Evolutionary conservation across 2,329 filamentous ascomycete genomes (phyloP), one percentile per base, ranked within the genome.

Genomic region (Penicillium digitatum): DNA sequence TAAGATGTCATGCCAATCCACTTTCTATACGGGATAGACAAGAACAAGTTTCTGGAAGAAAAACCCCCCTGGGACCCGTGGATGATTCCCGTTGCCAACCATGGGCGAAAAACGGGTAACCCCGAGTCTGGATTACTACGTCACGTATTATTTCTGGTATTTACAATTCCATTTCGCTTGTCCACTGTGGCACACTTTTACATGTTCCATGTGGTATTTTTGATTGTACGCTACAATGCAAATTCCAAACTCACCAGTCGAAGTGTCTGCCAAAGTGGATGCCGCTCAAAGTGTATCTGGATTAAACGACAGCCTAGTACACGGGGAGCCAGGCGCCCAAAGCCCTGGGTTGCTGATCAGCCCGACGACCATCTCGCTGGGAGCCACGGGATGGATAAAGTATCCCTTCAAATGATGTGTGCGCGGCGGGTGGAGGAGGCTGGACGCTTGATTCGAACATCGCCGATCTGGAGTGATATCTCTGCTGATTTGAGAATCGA

Each of bases 321-420:
- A 52, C 50, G 43, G 50, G 35, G 44, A 48, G 24, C n/a, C 20
- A 48, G 29, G 45, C 27, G 38, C 45, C 51, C 44, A 48, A 40
- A 54, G 38, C 46, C n/a, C 44, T 49, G 51, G 51, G 44, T 42
- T 42, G 51, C 29, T 48, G 44, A 54, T 54, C 44, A 37, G 51
- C 51, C 44, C 44, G 24, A 49, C 37, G 43, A 49, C 51, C 51
- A 48, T 20, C 29, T 32, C 44, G 24, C 29, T 54, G 51, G 51
- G 37, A 48, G 44, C 39, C 37, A 24, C 45, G 45, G 45, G 27
- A 37, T 29, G 38, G 22, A 37, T 34, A 48, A 48, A 10, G 2
- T 42, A 42, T 42, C 51, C 45, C 44, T 52, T 27, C 51, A 4
- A 37, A 42, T 54, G 37, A 53, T 27, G 4, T 18, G 18, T 47